Evolutionary conservation across 345 rosid genomes (phyloP).

Genomic region (Hypericum androsaemum): DNA sequence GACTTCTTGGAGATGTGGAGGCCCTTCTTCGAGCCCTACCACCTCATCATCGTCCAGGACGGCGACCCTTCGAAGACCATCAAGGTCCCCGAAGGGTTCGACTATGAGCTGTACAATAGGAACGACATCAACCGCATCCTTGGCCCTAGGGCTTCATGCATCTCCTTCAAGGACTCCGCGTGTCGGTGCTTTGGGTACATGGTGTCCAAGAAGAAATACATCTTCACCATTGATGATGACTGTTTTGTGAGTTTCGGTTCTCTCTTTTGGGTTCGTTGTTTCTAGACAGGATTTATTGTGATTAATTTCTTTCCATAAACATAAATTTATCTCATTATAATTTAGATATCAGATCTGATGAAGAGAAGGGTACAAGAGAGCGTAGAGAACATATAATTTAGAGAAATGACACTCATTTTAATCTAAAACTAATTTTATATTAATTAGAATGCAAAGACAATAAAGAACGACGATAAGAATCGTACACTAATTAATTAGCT

Average conservation of each 20-base stretch:
- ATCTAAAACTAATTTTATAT: too few species aligned
- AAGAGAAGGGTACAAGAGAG: too few species aligned
- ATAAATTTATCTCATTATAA: too few species aligned
- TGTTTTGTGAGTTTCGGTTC: constrained; percentile 62
- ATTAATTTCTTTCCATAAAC: background rate
- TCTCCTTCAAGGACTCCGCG: constrained; percentile 94
- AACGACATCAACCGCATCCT: constrained; percentile 77
- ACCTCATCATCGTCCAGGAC: constrained; percentile 89
- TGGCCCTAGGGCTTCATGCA: constrained; percentile 92
- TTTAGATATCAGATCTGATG: too few species aligned
- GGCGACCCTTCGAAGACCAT: constrained; percentile 86
- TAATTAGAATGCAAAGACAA: too few species aligned
- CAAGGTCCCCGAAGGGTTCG: constrained; percentile 80
- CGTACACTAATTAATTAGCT: too few species aligned
- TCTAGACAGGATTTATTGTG: background rate
- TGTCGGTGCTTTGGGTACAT: constrained; percentile 96
- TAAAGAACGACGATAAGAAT: too few species aligned
- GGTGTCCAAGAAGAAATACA: constrained; percentile 96
- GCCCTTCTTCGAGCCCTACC: constrained; percentile 90
- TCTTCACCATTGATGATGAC: constrained; percentile 93
- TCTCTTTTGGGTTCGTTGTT: background rate
- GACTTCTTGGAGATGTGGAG: constrained; percentile 99
- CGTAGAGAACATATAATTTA: too few species aligned
- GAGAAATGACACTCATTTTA: too few species aligned
- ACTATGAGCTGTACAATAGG: constrained; percentile 85